Evolutionary conservation across 306 rosid genomes (phyloP).

Genomic region (Comarum palustre): DNA sequence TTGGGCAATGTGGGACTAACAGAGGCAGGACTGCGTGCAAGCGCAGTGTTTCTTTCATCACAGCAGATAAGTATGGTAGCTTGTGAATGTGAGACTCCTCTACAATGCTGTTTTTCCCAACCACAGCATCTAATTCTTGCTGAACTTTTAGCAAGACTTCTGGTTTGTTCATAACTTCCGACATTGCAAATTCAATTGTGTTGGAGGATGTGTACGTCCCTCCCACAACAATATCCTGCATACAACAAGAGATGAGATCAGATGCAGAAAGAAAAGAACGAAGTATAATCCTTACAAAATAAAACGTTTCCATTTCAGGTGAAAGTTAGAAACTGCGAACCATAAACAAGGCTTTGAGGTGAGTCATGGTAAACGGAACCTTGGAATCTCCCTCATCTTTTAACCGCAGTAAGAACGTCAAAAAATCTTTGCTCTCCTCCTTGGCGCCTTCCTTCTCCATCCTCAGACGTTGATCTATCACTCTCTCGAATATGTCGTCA

Average conservation of each 20-base stretch:
- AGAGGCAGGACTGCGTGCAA: conserved; percentile 62
- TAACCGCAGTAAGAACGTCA: conserved; percentile 52
- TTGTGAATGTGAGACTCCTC: conserved; percentile 60
- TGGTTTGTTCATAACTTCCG: conserved; percentile 49
- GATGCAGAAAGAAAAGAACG: not conserved
- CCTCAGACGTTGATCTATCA: conserved; percentile 40
- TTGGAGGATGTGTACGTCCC: conserved; percentile 69
- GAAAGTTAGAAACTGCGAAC: conserved; percentile 24
- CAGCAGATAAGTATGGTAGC: conserved; percentile 49
- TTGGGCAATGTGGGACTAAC: conserved; percentile 62
- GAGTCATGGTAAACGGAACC: conserved; percentile 46
- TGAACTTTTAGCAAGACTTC: conserved; percentile 42
- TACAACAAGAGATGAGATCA: not conserved
- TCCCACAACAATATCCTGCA: conserved; percentile 69
- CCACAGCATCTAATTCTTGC: conserved; percentile 46
- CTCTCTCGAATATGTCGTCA: conserved; percentile 53
- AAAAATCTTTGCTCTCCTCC: conserved; percentile 35
- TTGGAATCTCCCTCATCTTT: conserved; percentile 55
- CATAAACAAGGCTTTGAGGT: conserved; percentile 66
- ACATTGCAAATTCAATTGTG: conserved; percentile 58
- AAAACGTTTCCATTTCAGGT: no score
- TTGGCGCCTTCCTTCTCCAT: not conserved
- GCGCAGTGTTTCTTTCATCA: conserved; percentile 68
- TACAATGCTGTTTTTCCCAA: conserved; percentile 50
- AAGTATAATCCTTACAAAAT: no score